phyloP scores from a whole-genome alignment of 2,329 filamentous ascomycete species.

The Paramyrothecium sp. region DNA sequence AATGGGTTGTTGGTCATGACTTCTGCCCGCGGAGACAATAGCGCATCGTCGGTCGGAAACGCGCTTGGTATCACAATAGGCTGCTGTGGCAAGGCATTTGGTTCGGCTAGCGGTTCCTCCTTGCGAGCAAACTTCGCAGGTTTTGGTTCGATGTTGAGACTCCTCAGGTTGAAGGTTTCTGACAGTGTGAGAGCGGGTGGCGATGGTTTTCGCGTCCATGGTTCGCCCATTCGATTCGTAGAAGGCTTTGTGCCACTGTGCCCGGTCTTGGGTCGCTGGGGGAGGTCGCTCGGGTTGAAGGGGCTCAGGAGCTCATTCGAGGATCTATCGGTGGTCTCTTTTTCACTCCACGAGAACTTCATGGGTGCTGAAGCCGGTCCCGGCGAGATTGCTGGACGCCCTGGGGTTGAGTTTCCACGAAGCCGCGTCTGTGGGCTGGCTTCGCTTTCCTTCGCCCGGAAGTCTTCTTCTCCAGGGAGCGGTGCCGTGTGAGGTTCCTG shows the following conservation, averaged over 20 bases:
- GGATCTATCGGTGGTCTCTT: slow-evolving; percentile 36
- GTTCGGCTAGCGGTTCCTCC: slow-evolving; percentile 26
- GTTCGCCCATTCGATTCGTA: slow-evolving; percentile 11
- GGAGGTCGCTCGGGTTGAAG: slow-evolving; percentile 20
- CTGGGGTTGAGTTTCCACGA: slow-evolving; percentile 54
- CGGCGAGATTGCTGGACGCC: slow-evolving; percentile 50
- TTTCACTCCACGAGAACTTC: slow-evolving; percentile 56
- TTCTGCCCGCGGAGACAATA: slow-evolving; percentile 71
- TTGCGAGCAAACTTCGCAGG: slow-evolving; percentile 3
- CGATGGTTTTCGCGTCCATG: slow-evolving; percentile 34
- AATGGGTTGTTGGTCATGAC: slow-evolving; percentile 71
- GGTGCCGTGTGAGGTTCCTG: slow-evolving; percentile 62
- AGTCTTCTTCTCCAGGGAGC: slow-evolving; percentile 51
- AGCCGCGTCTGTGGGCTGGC: slow-evolving; percentile 39
- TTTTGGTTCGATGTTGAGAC: slow-evolving; percentile 10
- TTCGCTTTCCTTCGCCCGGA: slow-evolving; percentile 37
- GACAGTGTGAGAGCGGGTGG: slow-evolving; percentile 40
- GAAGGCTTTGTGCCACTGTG: slow-evolving; percentile 13
- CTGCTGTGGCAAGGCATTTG: slow-evolving; percentile 28
- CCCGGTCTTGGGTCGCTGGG: slow-evolving; percentile 34
- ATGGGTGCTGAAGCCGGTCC: slow-evolving; percentile 68
- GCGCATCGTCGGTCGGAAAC: slow-evolving; percentile 46
- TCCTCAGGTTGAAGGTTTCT: slow-evolving; percentile 41
- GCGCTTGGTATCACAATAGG: slow-evolving; percentile 6
- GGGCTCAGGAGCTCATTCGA: slow-evolving; percentile 12